Evolutionary conservation across 495 filamentous ascomycete genomes (phyloP), one percentile per base, ranked within the genome.

Genomic region (Penicillium silybi): DNA sequence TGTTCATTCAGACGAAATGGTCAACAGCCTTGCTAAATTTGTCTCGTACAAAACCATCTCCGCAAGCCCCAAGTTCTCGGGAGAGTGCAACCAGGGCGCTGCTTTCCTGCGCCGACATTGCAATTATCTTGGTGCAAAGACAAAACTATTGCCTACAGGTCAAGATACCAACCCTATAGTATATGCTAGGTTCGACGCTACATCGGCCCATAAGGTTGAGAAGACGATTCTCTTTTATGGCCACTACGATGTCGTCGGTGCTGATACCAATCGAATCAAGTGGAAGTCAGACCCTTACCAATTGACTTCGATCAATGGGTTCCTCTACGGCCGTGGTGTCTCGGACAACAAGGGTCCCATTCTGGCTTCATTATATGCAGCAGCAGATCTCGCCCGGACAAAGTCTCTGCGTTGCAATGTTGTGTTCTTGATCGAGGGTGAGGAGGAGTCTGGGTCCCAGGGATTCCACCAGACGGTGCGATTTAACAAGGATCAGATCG

Each of bases 211-310:
- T 0, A 68, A 89, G 80, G 62, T 80, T 67, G 80, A 90, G 19
- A 96, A 92, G 70, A 91, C 87, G 0, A 87, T 97, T 29, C 75
- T 98, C 13, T 98, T 98, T 67, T 98, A 98, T 65, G 95, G 95
- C 3, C 93, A 98, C 58, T 98, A 98, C 69, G 93, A 98, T 53
- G 90, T 98, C n/a, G 91, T 98, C n/a, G 81, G 88, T 17, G 93
- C 95, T 0, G 89, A 95, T 48, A 83, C 85, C 27, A 85, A 86
- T 47, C 79, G 80, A 38, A 62, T 72, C 27, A 88, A 87, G 54
- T 97, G 93, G 93, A 83, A 82, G 46, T 81, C 83, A 7, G 87
- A 96, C 54, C 95, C 93, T 0, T 97, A 96, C 63, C 80, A 86
- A 41, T 76, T 97, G 48, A 82, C 81, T 19, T 92, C 92, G 1